Base-by-base conservation (phyloP, 345 rosid species). In the Erodium maritimum region DNA sequence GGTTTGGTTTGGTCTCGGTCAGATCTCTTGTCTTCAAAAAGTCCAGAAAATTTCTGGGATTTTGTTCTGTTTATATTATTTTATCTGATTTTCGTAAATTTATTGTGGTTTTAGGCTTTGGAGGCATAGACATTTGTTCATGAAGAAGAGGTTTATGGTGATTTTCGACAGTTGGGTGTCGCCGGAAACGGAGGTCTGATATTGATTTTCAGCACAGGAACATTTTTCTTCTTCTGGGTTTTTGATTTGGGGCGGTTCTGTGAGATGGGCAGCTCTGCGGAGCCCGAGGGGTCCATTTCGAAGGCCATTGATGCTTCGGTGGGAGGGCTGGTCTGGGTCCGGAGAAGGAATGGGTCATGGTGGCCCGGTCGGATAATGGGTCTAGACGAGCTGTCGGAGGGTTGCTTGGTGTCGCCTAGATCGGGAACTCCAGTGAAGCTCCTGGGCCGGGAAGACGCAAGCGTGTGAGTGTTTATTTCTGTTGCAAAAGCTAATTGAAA, bases 331-430 rank as follows among this genome's bases (percentile, higher is more conserved):
- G 99, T 94, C 23, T 94, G 99, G 99, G 97, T 94, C 53, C 88
- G 96, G 16, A 82, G 97, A 54, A 75, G 99, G 68, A 94, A 94
- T 69, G 97, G 97, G 24, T 87, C 99, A 12, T 94, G 99, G 99
- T 94, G 99, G 99, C 99, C 99, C 0, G 99, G 96, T 56, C 85
- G 83, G 77, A 85, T 82, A 67, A 69, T 94, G 78, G 74, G 81
- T 54, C 73, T 73, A 10, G 84, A 90, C n/a, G 86, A 94, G 70
- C 60, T 94, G 55, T 75, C 90, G 46, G 87, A 84, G 50, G 77
- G 77, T 50, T 84, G 86, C 65, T 72, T 85, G 80, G 85, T 80
- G 58, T 82, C 95, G 21, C 84, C 95, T 20, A 82, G 81, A 90
- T 69, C 77, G 25, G 99, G 99, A 69, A 84, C 96, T 55, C 97